Evolutionary conservation across 768 basidiomycete species (phyloP).

Genomic region (Fomitopsis serialis): DNA sequence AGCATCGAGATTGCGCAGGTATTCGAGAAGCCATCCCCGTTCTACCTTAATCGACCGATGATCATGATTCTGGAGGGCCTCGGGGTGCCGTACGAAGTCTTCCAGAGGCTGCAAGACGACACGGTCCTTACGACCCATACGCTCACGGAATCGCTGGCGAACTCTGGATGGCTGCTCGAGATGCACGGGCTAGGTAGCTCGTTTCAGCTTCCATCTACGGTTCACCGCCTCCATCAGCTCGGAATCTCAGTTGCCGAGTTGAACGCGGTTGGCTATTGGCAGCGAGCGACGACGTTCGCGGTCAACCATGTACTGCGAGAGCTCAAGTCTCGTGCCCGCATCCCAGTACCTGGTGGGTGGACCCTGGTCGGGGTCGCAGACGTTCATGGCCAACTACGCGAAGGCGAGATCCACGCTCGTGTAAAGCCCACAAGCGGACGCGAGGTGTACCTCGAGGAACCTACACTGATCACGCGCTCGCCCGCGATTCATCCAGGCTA

Average conservation of each 20-base stretch:
- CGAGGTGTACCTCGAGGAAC: conserved; percentile 45
- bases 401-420: conserved; percentile 60
- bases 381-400: conserved; percentile 45
- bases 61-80: conserved; percentile 62
- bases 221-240: conserved; percentile 45
- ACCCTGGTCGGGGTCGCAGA: conserved; percentile 76
- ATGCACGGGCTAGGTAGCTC: conserved; percentile 51
- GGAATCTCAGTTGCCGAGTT: conserved; percentile 27
- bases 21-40: conserved; percentile 54
- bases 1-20: conserved; percentile 60
- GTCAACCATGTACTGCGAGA: conserved; percentile 58
- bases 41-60: conserved; percentile 56
- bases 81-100: conserved; percentile 49
- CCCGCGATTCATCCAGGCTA: conserved; percentile 68
- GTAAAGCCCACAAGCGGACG: conserved; percentile 36
- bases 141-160: conserved; percentile 36
- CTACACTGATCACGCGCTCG: conserved; percentile 53
- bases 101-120: conserved; percentile 45
- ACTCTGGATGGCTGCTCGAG: conserved; percentile 47
- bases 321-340: conserved; percentile 59
- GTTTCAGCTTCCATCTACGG: conserved; percentile 50
- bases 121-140: conserved; percentile 42
- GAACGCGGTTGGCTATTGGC: conserved; percentile 40
- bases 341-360: conserved; percentile 70
- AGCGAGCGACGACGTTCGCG: conserved; percentile 45